Percentiles rank a stretch among this genome's conserved stretches.
phyloP scores from a whole-genome alignment of 257 asterid species.

The Ehretia macrophylla region DNA sequence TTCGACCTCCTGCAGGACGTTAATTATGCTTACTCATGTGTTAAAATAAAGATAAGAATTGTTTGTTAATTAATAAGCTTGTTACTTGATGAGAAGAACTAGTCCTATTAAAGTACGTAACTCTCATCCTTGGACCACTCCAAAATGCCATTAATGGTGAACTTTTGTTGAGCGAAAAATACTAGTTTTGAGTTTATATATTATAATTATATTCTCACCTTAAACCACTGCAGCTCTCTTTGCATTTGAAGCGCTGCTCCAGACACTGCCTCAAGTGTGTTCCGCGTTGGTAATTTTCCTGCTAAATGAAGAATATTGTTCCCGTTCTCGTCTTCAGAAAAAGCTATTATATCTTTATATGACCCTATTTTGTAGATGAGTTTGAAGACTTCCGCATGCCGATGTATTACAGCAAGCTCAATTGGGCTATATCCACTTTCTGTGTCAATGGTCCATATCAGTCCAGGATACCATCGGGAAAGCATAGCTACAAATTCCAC shows the following conservation, averaged over 20 bases:
- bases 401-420: conserved; percentile 9
- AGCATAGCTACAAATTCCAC: conserved; percentile 18
- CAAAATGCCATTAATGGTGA: not conserved
- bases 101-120: not conserved
- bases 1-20: conserved; percentile 27
- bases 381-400: conserved; percentile 12
- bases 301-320: conserved; percentile 22
- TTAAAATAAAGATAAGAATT: too few relatives aligned
- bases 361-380: conserved; percentile 9
- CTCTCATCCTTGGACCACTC: not conserved
- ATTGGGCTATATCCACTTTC: not conserved
- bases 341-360: conserved; percentile 3
- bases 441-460: not conserved
- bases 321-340: not conserved
- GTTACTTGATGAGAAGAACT: not conserved
- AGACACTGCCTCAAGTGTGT: not conserved
- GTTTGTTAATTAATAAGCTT: too few relatives aligned
- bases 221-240: conserved; percentile 14
- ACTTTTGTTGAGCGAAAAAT: not conserved
- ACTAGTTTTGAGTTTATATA: not conserved
- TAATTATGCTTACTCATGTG: not conserved
- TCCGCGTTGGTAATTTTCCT: not conserved
- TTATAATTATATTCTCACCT: not conserved
- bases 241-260: conserved; percentile 20
- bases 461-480: conserved; percentile 9